Conservation (phyloP, 441 rosid genomes). For the Populus hybrid region DNA sequence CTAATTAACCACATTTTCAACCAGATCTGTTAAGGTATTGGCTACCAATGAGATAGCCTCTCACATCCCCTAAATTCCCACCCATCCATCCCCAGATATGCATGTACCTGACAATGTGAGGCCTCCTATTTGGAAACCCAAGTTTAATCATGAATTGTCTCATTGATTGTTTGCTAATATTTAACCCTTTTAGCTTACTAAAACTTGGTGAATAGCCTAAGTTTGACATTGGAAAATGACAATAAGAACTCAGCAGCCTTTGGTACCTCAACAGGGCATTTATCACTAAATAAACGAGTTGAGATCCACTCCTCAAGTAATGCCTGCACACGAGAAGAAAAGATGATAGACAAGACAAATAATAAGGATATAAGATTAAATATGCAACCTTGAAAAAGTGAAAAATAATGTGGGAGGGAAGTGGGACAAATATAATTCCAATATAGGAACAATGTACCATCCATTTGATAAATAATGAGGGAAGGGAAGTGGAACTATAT, state of each 20-base stretch:
- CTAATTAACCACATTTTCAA: background rate
- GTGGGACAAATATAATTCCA: background rate
- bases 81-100: background rate
- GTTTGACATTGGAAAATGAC: background rate
- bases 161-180: background rate
- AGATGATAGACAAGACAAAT: conserved; percentile 3
- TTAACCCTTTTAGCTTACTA: background rate
- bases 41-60: background rate
- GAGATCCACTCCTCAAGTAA: conserved; percentile 93
- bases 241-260: background rate
- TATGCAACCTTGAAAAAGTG: background rate
- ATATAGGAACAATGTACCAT: background rate
- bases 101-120: background rate
- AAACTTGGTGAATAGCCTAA: background rate
- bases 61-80: background rate
- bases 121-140: background rate
- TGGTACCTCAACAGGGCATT: conserved; percentile 60
- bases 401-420: background rate
- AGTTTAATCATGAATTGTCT: background rate
- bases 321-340: conserved; percentile 45
- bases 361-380: background rate
- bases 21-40: background rate
- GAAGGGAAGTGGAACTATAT: background rate
- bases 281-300: conserved; percentile 56
- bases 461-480: background rate